Evolutionary conservation across 75 land plant species (phyloP), one percentile per base, ranked within the genome.

Genomic region (Adiantum capillusveneris): DNA sequence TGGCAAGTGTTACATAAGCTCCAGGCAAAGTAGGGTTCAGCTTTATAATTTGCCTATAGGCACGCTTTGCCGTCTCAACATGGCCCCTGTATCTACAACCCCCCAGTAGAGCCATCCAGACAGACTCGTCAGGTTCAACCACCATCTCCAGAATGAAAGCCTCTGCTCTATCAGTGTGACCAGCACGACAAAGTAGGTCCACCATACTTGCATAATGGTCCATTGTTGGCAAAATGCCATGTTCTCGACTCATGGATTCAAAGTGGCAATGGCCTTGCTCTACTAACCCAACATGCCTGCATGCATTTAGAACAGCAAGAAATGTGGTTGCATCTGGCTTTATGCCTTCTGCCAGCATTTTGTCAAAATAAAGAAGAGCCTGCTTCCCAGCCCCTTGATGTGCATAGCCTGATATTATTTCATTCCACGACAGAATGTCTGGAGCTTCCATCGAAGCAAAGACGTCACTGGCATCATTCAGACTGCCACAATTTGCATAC

Each of bases 121-220:
- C 54, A 7, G 65, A 71, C 20, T 59, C 71, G 62, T 70, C 76
- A 16, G 85, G 85, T 34, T 78, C 58, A 34, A 73, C 53, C 14
- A 68, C 74, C 84, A 82, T 71, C 44, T 53, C 48, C 42, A 62
- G 54, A 25, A 82, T 75, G 31, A 78, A 34, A 45, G 62, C 65
- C 2, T 51, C 30, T 43, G 84, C 84, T 57, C 74, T 75, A 25
- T 67, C 63, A 28, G 78, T 28, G 18, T 31, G 30, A 11, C 83
- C 83, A 25, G 79, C 79, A 30, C 83, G 75, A n/a, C 83, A 75
- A 17, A 81, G 69, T n/a, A 81, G 36, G 62, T 81, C 83, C 29
- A 80, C 78, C 75, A 80, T 65, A 63, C 83, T 75, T 1, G 75
- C 78, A 61, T 75, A 80, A 53, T 80, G 83, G 20, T 68, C 66